Conservation (phyloP, 345 rosid genomes). For the Eutrema yunnanense region DNA sequence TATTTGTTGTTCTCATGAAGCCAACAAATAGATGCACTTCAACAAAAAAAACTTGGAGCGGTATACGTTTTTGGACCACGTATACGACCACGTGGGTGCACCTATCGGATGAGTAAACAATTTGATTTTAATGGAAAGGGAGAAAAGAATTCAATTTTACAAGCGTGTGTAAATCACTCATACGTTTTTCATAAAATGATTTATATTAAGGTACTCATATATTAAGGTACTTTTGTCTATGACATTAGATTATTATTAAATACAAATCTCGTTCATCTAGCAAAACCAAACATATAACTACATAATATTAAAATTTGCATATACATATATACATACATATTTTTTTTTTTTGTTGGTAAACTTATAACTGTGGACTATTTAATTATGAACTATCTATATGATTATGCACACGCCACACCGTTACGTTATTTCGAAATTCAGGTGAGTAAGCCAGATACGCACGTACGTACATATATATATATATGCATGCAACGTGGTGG, state of each 20-base stretch:
- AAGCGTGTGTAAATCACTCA: background rate
- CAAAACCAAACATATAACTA: background rate
- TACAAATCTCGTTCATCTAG: background rate
- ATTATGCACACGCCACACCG: background rate
- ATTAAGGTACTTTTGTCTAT: background rate
- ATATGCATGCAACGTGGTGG: conserved; percentile 13
- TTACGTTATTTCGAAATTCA: background rate
- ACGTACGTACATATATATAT: background rate
- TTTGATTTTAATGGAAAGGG: background rate
- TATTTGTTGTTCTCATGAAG: background rate
- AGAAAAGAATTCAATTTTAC: background rate
- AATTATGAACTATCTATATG: background rate
- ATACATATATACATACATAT: background rate
- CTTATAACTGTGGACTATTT: background rate
- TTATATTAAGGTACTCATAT: background rate
- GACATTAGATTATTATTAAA: background rate
- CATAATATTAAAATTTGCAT: background rate
- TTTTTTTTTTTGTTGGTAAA: background rate
- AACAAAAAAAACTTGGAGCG: background rate
- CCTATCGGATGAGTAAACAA: background rate
- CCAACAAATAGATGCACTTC: background rate
- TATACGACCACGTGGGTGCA: conserved; percentile 3
- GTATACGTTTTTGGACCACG: background rate
- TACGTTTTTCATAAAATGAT: background rate
- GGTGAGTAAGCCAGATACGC: background rate